Base-by-base conservation (phyloP, 805 yeast species). In the Maudiozyma pseudohumilis region DNA sequence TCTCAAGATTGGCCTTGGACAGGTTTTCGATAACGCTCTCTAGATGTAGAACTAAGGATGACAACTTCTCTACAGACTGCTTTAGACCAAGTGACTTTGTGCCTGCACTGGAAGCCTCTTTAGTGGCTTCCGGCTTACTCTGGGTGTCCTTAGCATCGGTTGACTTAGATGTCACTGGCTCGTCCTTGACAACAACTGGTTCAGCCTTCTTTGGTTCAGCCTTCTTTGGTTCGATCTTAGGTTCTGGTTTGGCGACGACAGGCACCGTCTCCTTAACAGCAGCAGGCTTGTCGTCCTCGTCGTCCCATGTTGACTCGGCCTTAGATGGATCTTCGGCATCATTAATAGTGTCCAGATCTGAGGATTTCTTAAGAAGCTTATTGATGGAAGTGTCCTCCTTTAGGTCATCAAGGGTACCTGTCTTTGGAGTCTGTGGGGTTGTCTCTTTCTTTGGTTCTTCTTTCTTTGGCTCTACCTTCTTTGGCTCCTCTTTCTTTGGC, bases 51-150 rank as follows among this genome's bases (percentile, higher is more conserved):
- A 80, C 86, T 24, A 83, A 58, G 2, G 61, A 41, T 5, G 81
- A 74, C 38, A 83, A 64, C 44, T 72, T 78, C 45, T 80, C 89
- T 23, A 82, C 78, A 1, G 86, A 75, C 8, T 74, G 80, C 50
- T 80, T 80, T 42, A 83, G 65, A 0, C 87, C 81, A 23, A 81
- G 69, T 15, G 83, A 74, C 20, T 70, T 67, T 17, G 37, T 36
- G 25, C 33, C 24, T 10, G 41, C 32, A 16, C 20, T 25, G 10
- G 21, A 3, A 6, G 29, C 19, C 6, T 41, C 7, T 31, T 37
- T 33, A 5, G 23, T 47, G 25, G 34, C 32, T 13, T 36, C 40
- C 27, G 41, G n/a, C 36, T 46, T 36, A 37, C 42, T 39, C 32
- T 46, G 38, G 4, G 35, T 33, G n/a, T 40, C 40, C 16, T 41